These are phyloP conservation scores for Barnettozyma wickerhamii DNA, from an alignment of 805 yeast species.

Conservation along the genomic window DNA sequence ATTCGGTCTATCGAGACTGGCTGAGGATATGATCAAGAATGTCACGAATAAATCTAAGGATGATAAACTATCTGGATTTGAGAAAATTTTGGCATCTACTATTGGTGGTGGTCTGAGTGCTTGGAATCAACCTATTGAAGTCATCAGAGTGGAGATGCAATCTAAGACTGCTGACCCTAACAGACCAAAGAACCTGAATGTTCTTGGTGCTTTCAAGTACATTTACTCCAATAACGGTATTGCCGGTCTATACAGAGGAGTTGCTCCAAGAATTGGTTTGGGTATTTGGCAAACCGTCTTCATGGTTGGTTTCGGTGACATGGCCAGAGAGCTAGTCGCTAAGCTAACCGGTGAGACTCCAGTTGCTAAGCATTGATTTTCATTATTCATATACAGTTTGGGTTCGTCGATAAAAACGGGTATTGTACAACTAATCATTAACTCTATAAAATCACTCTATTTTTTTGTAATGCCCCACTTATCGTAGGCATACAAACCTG, in stretches of 20 bases:
- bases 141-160: constrained; percentile 97
- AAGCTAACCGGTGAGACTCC: constrained; percentile 58
- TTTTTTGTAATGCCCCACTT: constrained; percentile 49
- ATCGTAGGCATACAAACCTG: constrained; percentile 68
- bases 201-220: constrained; percentile 71
- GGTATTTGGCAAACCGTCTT: constrained; percentile 98
- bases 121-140: constrained; percentile 99
- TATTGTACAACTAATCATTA: no score
- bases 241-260: constrained; percentile 92
- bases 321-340: constrained; percentile 70
- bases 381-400: no score
- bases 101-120: constrained; percentile 97
- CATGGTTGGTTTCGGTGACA: constrained; percentile 98
- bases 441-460: background rate
- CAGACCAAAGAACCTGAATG: constrained; percentile 88
- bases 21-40: constrained; percentile 77
- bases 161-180: constrained; percentile 91
- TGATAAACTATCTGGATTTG: constrained; percentile 63
- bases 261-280: constrained; percentile 92
- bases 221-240: constrained; percentile 80
- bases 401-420: no score
- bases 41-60: constrained; percentile 56
- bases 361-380: constrained; percentile 33
- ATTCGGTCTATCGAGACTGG: constrained; percentile 87
- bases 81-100: constrained; percentile 80